A percentile compares a stretch with the other conserved stretches of the same genome.
phyloP scores from a whole-genome alignment of 2,329 filamentous ascomycete species.

The Fusarium sp. region DNA sequence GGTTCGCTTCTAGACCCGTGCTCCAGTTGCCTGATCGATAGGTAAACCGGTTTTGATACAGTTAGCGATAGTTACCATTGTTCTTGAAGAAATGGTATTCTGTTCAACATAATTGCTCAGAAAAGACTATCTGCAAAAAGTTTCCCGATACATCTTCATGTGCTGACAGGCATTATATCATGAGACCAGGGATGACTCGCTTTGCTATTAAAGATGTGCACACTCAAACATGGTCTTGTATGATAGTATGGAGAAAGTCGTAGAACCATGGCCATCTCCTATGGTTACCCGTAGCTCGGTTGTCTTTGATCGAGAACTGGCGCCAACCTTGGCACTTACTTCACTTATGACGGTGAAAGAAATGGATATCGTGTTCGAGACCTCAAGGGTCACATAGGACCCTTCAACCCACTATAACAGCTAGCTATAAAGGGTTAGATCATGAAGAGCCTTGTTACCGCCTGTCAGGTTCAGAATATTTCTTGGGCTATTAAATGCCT shows the following conservation, averaged over 20 bases:
- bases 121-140: not conserved
- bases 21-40: not conserved
- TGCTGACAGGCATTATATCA: constrained; percentile 33
- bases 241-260: not conserved
- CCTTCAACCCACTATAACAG: not conserved
- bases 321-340: not conserved
- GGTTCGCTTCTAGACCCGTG: not conserved
- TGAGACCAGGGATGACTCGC: constrained; percentile 24
- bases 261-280: not conserved
- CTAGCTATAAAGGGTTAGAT: constrained; percentile 9
- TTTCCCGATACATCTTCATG: constrained; percentile 25
- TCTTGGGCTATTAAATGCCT: not conserved
- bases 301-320: not conserved
- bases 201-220: constrained; percentile 1
- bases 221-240: not conserved
- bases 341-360: constrained; percentile 13
- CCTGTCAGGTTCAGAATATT: constrained; percentile 6
- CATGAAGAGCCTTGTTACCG: not conserved
- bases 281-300: constrained; percentile 16
- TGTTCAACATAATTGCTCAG: not conserved
- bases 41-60: not conserved
- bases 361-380: constrained; percentile 4
- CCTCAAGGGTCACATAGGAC: constrained; percentile 1
- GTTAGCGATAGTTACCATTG: not conserved
- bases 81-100: not conserved